Conservation (phyloP, 2,329 filamentous ascomycete species). For the Raffaelea arxii region DNA sequence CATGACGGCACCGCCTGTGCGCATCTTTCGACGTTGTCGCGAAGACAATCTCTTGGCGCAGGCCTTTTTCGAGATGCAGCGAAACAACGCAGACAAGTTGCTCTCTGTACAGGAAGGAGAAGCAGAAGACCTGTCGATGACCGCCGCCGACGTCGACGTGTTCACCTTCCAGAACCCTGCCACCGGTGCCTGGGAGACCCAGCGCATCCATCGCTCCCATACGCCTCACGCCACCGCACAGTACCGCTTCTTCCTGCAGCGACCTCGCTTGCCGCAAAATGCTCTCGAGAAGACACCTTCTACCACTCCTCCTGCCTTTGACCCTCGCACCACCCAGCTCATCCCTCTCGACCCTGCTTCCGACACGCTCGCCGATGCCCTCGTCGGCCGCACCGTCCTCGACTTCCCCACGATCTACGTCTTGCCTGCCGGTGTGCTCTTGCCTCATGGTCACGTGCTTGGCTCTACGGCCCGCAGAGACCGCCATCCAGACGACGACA, state of each 20-base stretch:
- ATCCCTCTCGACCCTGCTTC: constrained; percentile 42
- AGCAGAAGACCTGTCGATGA: background rate
- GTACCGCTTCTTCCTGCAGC: constrained; percentile 19
- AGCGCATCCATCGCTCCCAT: constrained; percentile 12
- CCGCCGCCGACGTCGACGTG: background rate
- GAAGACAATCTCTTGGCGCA: too few relatives aligned
- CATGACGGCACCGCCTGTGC: constrained; percentile 14
- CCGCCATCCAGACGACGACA: background rate
- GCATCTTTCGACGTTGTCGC: constrained; percentile 27
- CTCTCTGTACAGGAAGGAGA: constrained; percentile 15
- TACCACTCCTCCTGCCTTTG: background rate
- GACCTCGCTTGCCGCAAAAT: constrained; percentile 4
- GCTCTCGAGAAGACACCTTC: background rate
- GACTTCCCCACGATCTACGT: constrained; percentile 66
- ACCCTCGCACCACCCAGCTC: constrained; percentile 22
- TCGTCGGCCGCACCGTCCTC: constrained; percentile 49
- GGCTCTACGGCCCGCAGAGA: constrained; percentile 14
- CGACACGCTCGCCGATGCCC: constrained; percentile 37
- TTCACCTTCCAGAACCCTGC: constrained; percentile 16
- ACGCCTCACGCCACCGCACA: too few relatives aligned
- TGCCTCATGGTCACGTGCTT: constrained; percentile 16
- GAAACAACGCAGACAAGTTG: constrained; percentile 16
- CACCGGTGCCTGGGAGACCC: constrained; percentile 17
- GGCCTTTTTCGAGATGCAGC: constrained; percentile 18
- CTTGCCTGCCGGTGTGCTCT: constrained; percentile 23